Evolutionary conservation across 2,329 filamentous ascomycete species (phyloP).

Genomic region (Plectosphaerella cucumerina): DNA sequence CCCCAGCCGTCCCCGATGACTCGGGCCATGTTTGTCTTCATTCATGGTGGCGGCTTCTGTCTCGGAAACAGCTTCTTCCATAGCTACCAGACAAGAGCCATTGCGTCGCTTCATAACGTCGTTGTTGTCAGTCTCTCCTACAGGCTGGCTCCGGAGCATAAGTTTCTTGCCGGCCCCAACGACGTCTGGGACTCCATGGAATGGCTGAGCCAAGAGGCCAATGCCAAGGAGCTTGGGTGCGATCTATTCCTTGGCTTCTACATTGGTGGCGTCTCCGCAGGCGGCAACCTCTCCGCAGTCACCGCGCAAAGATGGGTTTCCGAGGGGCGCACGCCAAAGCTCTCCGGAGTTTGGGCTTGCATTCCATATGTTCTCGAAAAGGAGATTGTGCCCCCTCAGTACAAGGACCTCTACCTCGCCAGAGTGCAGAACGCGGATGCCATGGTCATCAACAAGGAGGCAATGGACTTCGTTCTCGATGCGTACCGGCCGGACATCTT

Average conservation of each 20-base stretch:
- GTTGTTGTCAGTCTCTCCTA: conserved; percentile 38
- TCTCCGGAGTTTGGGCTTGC: conserved; percentile 6
- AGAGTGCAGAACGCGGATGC: conserved; percentile 35
- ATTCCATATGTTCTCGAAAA: conserved; percentile 5
- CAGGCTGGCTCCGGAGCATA: conserved; percentile 39
- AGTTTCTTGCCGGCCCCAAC: conserved; percentile 35
- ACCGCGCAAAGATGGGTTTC: conserved; percentile 7
- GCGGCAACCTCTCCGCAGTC: conserved; percentile 12
- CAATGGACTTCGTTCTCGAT: conserved; percentile 19
- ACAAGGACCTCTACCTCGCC: conserved; percentile 31
- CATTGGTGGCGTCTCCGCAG: conserved; percentile 13
- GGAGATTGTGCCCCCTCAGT: conserved; percentile 24
- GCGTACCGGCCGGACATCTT: conserved; percentile 22
- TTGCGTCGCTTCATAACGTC: conserved; percentile 2
- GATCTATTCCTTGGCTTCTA: conserved; percentile 7
- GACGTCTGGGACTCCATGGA: conserved; percentile 33
- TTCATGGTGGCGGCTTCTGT: conserved; percentile 11
- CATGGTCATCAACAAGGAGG: conserved; percentile 23
- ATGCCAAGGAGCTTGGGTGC: not conserved
- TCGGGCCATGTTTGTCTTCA: conserved; percentile 3
- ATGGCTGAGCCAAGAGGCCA: conserved; percentile 6
- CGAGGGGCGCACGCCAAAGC: not conserved
- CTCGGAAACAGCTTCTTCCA: conserved; percentile 4
- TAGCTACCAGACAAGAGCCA: conserved; percentile 1
- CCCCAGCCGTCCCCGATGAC: not conserved